A percentile compares a stretch with the other conserved stretches of the same genome.
phyloP scores from a whole-genome alignment of 768 basidiomycete species.

The Tricholoma terreum region DNA sequence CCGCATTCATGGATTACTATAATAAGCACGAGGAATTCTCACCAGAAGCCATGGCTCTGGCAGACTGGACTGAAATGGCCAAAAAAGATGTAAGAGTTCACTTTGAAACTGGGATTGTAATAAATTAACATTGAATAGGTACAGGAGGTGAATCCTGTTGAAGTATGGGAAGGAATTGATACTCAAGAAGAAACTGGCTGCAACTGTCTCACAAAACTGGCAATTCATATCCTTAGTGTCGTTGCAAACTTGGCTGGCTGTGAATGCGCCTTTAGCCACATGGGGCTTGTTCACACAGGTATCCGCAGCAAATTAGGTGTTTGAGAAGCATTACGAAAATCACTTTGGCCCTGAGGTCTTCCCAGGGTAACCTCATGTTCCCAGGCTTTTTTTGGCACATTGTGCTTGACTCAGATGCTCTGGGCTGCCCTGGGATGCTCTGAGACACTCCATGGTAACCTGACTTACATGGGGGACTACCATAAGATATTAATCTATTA shows the following conservation, averaged over 20 bases:
- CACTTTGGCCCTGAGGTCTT: no score
- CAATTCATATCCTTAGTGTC: no score
- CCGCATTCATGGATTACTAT: slow-evolving; percentile 7
- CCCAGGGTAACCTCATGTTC: no score
- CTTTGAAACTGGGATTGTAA: neutral
- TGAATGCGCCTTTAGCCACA: slow-evolving; percentile 27
- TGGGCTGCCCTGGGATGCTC: no score
- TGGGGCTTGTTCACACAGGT: slow-evolving; percentile 23
- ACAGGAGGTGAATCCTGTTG: slow-evolving; percentile 14
- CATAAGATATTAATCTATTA: no score
- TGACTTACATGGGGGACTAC: no score
- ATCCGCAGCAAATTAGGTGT: slow-evolving; percentile 6
- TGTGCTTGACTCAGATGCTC: no score
- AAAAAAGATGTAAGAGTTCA: neutral
- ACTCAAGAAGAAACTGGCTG: slow-evolving; percentile 9
- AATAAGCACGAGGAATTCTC: slow-evolving; percentile 9
- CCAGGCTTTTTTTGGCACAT: no score
- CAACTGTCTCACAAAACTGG: slow-evolving; percentile 20
- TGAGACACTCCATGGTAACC: no score
- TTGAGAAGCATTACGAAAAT: no score
- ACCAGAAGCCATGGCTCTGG: slow-evolving; percentile 2
- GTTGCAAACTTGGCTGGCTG: slow-evolving; percentile 30
- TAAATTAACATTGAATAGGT: neutral
- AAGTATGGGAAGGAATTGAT: slow-evolving; percentile 18
- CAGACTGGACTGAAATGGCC: neutral